These are phyloP conservation scores for Colletotrichum euphorbiae DNA, from an alignment of 2,329 filamentous ascomycete genomes.

Conservation along the genomic window DNA sequence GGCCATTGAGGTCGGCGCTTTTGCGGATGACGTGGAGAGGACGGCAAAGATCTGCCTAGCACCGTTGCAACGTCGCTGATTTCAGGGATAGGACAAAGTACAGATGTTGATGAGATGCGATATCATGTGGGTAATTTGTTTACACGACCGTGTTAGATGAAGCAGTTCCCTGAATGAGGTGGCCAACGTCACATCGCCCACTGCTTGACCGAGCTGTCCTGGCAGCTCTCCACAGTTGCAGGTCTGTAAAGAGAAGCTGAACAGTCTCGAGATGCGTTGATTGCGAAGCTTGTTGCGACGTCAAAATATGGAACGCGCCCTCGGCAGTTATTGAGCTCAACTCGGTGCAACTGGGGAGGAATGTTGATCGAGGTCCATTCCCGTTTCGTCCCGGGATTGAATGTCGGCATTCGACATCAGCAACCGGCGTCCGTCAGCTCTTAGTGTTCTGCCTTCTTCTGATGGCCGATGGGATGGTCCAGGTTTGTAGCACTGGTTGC, in stretches of 20 bases:
- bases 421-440: neutral
- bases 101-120: neutral
- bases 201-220: neutral
- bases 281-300: neutral
- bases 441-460: neutral
- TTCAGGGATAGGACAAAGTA: conserved; percentile 9
- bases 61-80: conserved; percentile 7
- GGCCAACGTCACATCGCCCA: neutral
- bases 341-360: conserved; percentile 18
- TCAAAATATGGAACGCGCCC: neutral
- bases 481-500: neutral
- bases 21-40: conserved; percentile 22
- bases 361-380: conserved; percentile 14
- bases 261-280: no score
- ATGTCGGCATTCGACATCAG: conserved; percentile 24
- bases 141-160: conserved; percentile 7
- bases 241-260: neutral
- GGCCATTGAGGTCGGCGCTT: conserved; percentile 13
- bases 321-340: neutral
- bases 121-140: conserved; percentile 17
- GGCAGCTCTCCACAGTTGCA: neutral
- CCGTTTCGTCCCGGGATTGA: conserved; percentile 15
- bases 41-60: conserved; percentile 8
- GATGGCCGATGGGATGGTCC: neutral
- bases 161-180: neutral